These are phyloP conservation scores for Rickenella mellea DNA, from an alignment of 768 basidiomycete species.

Conservation along the genomic window DNA sequence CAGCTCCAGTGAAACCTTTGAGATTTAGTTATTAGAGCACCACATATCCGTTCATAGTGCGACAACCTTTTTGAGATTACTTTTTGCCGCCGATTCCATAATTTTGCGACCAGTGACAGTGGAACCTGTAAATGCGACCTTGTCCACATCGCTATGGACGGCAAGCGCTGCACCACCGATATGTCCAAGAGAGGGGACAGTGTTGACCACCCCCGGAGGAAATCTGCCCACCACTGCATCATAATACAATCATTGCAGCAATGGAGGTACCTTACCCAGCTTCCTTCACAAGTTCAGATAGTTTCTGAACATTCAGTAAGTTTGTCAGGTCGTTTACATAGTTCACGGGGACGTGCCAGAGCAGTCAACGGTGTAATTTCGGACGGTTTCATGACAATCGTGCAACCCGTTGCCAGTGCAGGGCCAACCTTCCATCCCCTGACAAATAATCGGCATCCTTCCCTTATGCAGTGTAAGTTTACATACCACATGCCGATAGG, in stretches of 20 bases:
- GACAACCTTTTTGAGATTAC: conserved; percentile 84
- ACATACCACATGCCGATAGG: conserved; percentile 77
- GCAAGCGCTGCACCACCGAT: conserved; percentile 83
- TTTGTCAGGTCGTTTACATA: not conserved
- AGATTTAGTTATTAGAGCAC: conserved; percentile 3
- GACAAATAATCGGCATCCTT: conserved; percentile 7
- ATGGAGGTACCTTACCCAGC: conserved; percentile 52
- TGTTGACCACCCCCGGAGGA: conserved; percentile 87
- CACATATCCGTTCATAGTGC: conserved; percentile 2
- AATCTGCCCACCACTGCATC: conserved; percentile 39
- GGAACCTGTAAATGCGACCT: conserved; percentile 93
- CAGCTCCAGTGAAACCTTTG: conserved; percentile 80
- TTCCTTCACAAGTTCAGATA: conserved; percentile 72
- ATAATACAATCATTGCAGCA: not conserved
- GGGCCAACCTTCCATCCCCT: conserved; percentile 92
- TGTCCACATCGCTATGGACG: conserved; percentile 78
- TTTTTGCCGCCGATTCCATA: conserved; percentile 85
- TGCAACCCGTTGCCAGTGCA: conserved; percentile 84
- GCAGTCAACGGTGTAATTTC: conserved; percentile 82
- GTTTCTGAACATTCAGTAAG: conserved; percentile 40
- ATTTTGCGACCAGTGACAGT: conserved; percentile 84
- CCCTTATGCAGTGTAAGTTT: not conserved
- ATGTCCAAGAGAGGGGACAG: conserved; percentile 71
- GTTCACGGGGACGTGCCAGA: conserved; percentile 47
- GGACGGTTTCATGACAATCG: conserved; percentile 92